A percentile compares a stretch with the other conserved stretches of the same genome.
Conservation (phyloP, 495 filamentous ascomycete genomes). For the Trichocladium antarcticum region DNA sequence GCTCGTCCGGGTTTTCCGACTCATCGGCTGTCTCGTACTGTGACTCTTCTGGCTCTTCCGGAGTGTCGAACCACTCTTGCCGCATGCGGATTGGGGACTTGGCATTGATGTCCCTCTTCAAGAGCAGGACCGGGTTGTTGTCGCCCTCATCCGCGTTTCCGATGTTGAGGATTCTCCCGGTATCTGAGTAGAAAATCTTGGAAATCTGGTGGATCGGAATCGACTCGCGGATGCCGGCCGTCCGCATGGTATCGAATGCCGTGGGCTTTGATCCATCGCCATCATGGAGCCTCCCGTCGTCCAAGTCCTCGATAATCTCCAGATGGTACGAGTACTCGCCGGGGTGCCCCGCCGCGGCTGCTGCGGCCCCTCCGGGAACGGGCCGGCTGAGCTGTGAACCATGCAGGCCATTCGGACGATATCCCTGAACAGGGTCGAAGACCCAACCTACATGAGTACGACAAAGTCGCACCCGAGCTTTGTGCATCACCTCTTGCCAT, state of each 20-base stretch:
- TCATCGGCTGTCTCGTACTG: background rate
- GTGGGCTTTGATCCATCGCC: conserved; percentile 54
- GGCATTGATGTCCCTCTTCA: conserved; percentile 76
- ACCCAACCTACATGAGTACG: conserved; percentile 34
- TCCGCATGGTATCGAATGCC: conserved; percentile 60
- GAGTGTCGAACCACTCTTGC: conserved; percentile 17
- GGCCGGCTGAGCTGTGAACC: background rate
- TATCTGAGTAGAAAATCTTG: conserved; percentile 96
- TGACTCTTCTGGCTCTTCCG: background rate
- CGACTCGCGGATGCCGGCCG: conserved; percentile 71
- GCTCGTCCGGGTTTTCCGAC: conserved; percentile 25
- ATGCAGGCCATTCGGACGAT: conserved; percentile 6
- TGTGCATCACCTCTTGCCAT: conserved; percentile 98
- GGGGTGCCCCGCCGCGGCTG: background rate
- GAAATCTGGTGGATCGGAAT: conserved; percentile 85
- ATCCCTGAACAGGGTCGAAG: conserved; percentile 20
- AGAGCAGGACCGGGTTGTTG: conserved; percentile 74
- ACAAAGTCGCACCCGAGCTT: conserved; percentile 71
- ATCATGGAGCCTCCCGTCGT: conserved; percentile 81
- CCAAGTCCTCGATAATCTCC: conserved; percentile 80
- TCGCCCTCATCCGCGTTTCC: conserved; percentile 59
- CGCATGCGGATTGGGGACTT: conserved; percentile 46
- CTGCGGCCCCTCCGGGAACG: background rate
- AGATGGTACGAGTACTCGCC: conserved; percentile 84
- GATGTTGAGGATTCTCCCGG: conserved; percentile 88